Conservation (phyloP, 2,329 filamentous ascomycete genomes). For the Neonectria coccinea region DNA sequence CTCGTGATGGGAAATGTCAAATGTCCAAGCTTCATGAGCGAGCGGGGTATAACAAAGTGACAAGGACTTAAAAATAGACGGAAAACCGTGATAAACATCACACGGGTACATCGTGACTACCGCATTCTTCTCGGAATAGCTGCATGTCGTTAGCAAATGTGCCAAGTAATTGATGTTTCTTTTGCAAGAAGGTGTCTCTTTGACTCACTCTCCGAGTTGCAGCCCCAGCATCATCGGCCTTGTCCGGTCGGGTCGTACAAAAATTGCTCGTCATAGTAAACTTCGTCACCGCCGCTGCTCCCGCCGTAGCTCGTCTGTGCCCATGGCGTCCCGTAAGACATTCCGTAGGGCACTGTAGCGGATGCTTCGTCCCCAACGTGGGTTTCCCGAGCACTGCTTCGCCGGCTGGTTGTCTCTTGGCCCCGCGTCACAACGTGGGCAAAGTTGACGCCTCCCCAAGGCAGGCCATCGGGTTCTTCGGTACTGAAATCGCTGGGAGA, state of each 20-base stretch:
- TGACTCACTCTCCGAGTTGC: constrained; percentile 25
- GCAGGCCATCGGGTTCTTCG: constrained; percentile 72
- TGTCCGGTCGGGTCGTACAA: constrained; percentile 45
- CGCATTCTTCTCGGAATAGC: constrained; percentile 5
- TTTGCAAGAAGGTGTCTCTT: neutral
- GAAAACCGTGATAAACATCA: constrained; percentile 34
- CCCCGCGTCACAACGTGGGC: constrained; percentile 63
- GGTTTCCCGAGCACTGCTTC: constrained; percentile 55
- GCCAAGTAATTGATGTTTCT: neutral
- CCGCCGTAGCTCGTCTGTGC: constrained; percentile 50
- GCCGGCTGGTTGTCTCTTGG: constrained; percentile 61
- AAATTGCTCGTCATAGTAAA: constrained; percentile 49
- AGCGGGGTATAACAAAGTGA: constrained; percentile 40
- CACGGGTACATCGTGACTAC: neutral
- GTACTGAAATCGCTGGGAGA: constrained; percentile 65
- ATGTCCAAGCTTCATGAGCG: constrained; percentile 36
- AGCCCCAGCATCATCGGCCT: constrained; percentile 22
- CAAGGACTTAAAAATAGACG: constrained; percentile 27
- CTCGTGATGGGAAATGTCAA: constrained; percentile 31
- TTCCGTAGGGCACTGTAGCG: constrained; percentile 44
- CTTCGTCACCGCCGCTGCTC: constrained; percentile 50
- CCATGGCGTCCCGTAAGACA: constrained; percentile 42
- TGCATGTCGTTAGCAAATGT: constrained; percentile 12
- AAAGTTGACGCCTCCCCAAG: constrained; percentile 78
- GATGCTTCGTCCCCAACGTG: constrained; percentile 52